Base-by-base conservation (phyloP, 1,139 yeast species). In the Yamadazyma atmosphaerica region DNA sequence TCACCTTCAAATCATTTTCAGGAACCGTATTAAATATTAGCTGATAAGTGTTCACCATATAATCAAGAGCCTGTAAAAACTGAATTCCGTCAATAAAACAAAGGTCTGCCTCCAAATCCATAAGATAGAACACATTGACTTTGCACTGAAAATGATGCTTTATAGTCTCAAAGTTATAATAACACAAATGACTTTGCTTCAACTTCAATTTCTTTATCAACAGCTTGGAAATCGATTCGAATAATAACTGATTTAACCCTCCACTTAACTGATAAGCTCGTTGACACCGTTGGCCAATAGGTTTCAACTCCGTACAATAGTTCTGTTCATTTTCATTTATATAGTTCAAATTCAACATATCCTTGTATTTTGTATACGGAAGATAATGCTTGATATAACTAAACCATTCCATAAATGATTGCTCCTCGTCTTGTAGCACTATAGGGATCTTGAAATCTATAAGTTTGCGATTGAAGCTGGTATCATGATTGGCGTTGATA, bases 161-260 rank as follows among this genome's bases (percentile, higher is more conserved):
- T 18, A 52, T 38, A 11, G 30, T 42, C 36, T 52, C 57, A 26
- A 52, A 47, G 29, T 49, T 52, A 23, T 44, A 40, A 33, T 36
- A 49, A 13, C 45, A 33, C 9, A 40, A 33, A 4, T 17, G 11
- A 5, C 38, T 15, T 1, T n/a, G 12, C 8, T 36, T 26, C 15
- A 47, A 37, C 1, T 33, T 24, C 13, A 46, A 28, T 3, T 18
- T 6, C 3, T 31, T 18, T 1, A 34, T 12, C 14, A 49, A 34
- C 1, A 19, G 17, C 2, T 14, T 18, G 9, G 37, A 41, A 11
- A 49, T 36, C 1, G 52, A 49, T 15, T 30, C 14, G 4, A 40
- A 28, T 6, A 49, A 25, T 7, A 43, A 39, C 5, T 21, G 17
- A 34, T 46, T 47, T 22, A 49, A 36, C 15, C 41, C 28, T 12